Conservation (phyloP, 306 rosid species). For the Astragalus glycyphyllos region DNA sequence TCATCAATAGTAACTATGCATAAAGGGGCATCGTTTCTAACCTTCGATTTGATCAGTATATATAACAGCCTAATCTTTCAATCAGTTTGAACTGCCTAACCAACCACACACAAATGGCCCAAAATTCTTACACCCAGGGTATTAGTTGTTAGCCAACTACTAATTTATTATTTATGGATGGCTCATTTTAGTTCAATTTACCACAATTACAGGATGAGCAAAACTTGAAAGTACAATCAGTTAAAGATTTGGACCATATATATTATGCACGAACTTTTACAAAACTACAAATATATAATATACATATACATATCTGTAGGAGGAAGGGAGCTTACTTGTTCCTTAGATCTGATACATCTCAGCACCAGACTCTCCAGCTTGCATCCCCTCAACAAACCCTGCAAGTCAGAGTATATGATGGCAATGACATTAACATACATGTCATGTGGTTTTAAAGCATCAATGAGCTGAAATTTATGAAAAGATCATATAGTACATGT, state of each 20-base stretch:
- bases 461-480: not conserved
- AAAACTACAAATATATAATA: slow-evolving; percentile 13
- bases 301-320: slow-evolving; percentile 21
- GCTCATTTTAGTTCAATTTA: slow-evolving; percentile 24
- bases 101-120: slow-evolving; percentile 13
- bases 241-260: slow-evolving; percentile 9
- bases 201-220: slow-evolving; percentile 25
- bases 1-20: slow-evolving; percentile 1
- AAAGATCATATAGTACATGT: slow-evolving; percentile 15
- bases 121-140: slow-evolving; percentile 10
- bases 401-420: slow-evolving; percentile 44
- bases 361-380: slow-evolving; percentile 69
- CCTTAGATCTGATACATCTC: slow-evolving; percentile 74
- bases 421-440: slow-evolving; percentile 3
- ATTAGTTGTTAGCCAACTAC: slow-evolving; percentile 1
- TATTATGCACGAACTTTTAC: not conserved
- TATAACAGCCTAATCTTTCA: slow-evolving; percentile 6
- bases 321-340: slow-evolving; percentile 69
- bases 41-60: slow-evolving; percentile 16
- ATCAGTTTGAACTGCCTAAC: slow-evolving; percentile 1
- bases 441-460: slow-evolving; percentile 29
- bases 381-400: slow-evolving; percentile 76
- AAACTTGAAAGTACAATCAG: slow-evolving; percentile 15
- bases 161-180: not conserved
- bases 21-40: slow-evolving; percentile 12